These are phyloP conservation scores for Wallacemonas sp. DNA, from an alignment of 208 protist genomes.

Conservation along the genomic window DNA sequence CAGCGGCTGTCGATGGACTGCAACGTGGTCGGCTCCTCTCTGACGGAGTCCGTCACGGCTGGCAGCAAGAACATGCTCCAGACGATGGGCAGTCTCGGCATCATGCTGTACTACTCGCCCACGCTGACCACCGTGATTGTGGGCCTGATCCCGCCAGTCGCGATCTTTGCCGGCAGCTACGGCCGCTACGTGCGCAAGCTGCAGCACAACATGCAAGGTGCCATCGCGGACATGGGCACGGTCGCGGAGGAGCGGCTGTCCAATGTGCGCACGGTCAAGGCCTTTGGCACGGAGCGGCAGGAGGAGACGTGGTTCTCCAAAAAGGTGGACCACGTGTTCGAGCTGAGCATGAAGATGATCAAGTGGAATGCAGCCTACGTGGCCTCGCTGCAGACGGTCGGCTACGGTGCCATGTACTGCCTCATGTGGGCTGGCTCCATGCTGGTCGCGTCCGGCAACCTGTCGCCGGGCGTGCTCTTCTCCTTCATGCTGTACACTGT, in stretches of 20 bases:
- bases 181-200: conserved; percentile 78
- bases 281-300: conserved; percentile 71
- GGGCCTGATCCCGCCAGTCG: conserved; percentile 81
- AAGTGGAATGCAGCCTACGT: conserved; percentile 78
- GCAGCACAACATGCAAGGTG: conserved; percentile 82
- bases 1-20: conserved; percentile 90
- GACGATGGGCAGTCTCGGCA: conserved; percentile 71
- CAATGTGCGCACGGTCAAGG: conserved; percentile 80
- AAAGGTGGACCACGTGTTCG: conserved; percentile 69
- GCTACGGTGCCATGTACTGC: conserved; percentile 84
- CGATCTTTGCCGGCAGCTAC: conserved; percentile 83
- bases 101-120: conserved; percentile 92
- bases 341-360: conserved; percentile 73
- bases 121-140: conserved; percentile 79
- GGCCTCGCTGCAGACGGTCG: conserved; percentile 75
- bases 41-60: conserved; percentile 78
- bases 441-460: conserved; percentile 67
- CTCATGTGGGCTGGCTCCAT: conserved; percentile 89
- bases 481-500: conserved; percentile 92
- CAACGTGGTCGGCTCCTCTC: conserved; percentile 79
- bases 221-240: conserved; percentile 73
- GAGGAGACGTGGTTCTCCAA: conserved; percentile 76
- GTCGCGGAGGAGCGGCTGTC: conserved; percentile 84
- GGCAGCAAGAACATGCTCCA: conserved; percentile 87
- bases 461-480: conserved; percentile 85